These are phyloP conservation scores for Exophiala calicioides DNA, from an alignment of 2,329 filamentous ascomycete genomes.

Conservation along the genomic window DNA sequence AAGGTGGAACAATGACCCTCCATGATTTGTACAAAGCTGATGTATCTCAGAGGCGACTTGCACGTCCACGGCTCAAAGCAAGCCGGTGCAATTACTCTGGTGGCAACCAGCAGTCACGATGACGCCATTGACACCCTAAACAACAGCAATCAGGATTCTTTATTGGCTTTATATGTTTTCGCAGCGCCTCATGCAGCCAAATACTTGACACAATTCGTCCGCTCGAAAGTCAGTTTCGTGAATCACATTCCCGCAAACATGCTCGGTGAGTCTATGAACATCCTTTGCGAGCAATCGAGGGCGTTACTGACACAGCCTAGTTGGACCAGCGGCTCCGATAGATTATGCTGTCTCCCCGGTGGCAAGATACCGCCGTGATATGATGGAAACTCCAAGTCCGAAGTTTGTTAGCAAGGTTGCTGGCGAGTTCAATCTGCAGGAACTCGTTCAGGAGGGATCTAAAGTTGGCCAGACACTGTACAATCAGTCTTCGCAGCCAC, in stretches of 20 bases:
- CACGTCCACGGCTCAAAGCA: too few relatives aligned
- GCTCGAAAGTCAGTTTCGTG: conserved; percentile 52
- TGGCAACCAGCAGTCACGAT: conserved; percentile 55
- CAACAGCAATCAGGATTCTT: conserved; percentile 26
- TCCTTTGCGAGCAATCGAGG: too few relatives aligned
- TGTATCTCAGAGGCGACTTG: too few relatives aligned
- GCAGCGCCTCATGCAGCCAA: conserved; percentile 53
- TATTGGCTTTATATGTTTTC: conserved; percentile 57
- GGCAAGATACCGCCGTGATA: conserved; percentile 2
- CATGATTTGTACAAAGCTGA: too few relatives aligned
- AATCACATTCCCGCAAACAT: conserved; percentile 60
- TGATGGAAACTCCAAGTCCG: conserved; percentile 14
- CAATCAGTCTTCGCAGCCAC: conserved; percentile 2
- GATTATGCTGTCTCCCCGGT: conserved; percentile 6
- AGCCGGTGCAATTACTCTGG: too few relatives aligned
- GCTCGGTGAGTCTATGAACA: conserved; percentile 42
- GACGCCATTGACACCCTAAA: conserved; percentile 55
- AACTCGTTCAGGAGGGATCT: not conserved
- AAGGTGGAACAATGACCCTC: too few relatives aligned
- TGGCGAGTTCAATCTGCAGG: not conserved
- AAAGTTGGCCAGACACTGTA: not conserved
- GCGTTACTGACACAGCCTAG: too few relatives aligned
- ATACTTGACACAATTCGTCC: conserved; percentile 61
- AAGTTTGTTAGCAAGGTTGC: conserved; percentile 2
- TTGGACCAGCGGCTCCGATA: conserved; percentile 11